A percentile compares a stretch with the other conserved stretches of the same genome.
Conservation (phyloP, 2,329 filamentous ascomycete species). For the Botryotinia narcissicola region DNA sequence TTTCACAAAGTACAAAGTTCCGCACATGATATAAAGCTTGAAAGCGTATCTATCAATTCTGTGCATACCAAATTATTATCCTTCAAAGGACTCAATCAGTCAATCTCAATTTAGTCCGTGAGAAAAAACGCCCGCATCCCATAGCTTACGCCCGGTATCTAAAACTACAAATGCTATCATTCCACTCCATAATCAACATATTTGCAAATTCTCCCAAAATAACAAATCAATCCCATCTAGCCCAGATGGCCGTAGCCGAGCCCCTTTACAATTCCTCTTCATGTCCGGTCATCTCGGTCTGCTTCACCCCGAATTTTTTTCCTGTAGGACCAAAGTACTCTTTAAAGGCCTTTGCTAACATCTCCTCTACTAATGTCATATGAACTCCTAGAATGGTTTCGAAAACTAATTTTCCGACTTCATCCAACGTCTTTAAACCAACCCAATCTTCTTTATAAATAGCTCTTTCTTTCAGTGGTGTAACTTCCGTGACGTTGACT, state of each 20-base stretch:
- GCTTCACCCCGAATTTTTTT: constrained; percentile 28
- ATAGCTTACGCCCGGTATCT: constrained; percentile 5
- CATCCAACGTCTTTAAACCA: constrained; percentile 74
- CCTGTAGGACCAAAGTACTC: constrained; percentile 44
- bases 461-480: constrained; percentile 62
- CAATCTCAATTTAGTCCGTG: background rate
- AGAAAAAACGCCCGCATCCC: background rate
- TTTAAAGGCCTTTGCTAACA: constrained; percentile 49
- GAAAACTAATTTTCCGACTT: constrained; percentile 76
- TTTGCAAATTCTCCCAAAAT: background rate
- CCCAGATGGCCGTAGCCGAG: background rate
- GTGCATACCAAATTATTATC: background rate
- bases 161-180: background rate
- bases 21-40: background rate
- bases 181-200: background rate
- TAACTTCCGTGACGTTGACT: constrained; percentile 69
- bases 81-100: background rate
- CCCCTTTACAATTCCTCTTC: constrained; percentile 19
- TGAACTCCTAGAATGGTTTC: constrained; percentile 71
- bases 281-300: background rate
- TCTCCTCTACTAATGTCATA: constrained; percentile 71
- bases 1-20: background rate
- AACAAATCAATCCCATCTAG: background rate
- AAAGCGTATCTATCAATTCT: background rate
- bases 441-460: constrained; percentile 94